Evolutionary conservation across 2,329 filamentous ascomycete genomes (phyloP), one percentile per base, ranked within the genome.

Genomic region (Xylaria arbuscula): DNA sequence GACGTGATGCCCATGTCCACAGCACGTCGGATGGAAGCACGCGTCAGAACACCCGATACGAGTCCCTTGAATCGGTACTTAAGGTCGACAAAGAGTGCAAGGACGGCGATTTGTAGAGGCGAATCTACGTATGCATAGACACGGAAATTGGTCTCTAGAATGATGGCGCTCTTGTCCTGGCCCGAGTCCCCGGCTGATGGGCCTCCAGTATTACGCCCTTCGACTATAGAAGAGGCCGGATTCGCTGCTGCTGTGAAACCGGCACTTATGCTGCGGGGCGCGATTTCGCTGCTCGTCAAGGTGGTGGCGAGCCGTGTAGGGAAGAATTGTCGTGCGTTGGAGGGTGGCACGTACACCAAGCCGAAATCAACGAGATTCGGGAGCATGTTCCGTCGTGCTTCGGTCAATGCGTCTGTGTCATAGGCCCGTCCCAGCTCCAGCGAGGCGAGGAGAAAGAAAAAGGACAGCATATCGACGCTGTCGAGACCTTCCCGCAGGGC

Each of bases 141-240:
- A 32, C 96, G 92, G 83, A 98, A 98, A 82, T 99, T 99, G 9
- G 96, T 99, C 83, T 99, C 96, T 73, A 99, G 89, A 76, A 99
- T 94, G 77, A 99, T 93, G 83, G 93, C 96, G 70, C 94, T 94
- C 75, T 90, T 90, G 70, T 84, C 81, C 42, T 64, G 54, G 28
- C 48, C 51, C 8, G 65, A 47, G 19, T 70, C 67, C 13, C 48
- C 51, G 38, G 19, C 24, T 19, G 55, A 56, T 9, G 24, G 19
- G 34, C 42, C 36, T 24, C 28, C 32, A 7, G 22, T 32, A 8
- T 22, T 48, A n/a, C 22, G 51, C 38, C 80, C 76, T 28, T 80
- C 75, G 19, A 76, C 77, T 1, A 59, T 69, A 59, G 77, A 77
- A 58, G 77, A 77, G 58, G 72, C 76, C 54, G 75, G 71, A 81